phyloP scores from a whole-genome alignment of 2,329 filamentous ascomycete species.

The Ophiobolus disseminans region DNA sequence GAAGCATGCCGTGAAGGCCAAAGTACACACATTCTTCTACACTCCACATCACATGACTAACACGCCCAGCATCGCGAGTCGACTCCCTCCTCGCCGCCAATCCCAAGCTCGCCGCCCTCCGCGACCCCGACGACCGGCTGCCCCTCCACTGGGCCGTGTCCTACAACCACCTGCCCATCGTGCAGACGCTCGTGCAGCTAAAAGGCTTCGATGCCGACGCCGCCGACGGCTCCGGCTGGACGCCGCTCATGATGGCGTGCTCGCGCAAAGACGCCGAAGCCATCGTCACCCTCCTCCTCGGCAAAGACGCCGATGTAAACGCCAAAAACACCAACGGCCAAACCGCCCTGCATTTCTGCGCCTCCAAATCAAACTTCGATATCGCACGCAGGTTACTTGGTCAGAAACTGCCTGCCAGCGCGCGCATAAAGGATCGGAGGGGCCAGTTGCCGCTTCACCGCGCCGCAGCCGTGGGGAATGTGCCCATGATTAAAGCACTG shows the following conservation, averaged over 20 bases:
- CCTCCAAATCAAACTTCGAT: conserved; percentile 88
- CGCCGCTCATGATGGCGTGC: conserved; percentile 81
- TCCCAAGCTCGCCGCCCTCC: conserved; percentile 74
- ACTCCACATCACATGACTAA: conserved; percentile 67
- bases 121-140: conserved; percentile 86
- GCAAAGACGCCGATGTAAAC: conserved; percentile 74
- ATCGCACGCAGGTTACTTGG: conserved; percentile 78
- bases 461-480: conserved; percentile 85
- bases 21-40: conserved; percentile 60
- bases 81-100: conserved; percentile 81
- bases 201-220: conserved; percentile 84
- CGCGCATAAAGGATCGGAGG: conserved; percentile 81
- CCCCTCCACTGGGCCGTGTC: conserved; percentile 95
- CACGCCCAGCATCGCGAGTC: conserved; percentile 66
- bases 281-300: conserved; percentile 71
- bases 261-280: conserved; percentile 75
- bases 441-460: conserved; percentile 92
- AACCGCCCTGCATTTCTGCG: conserved; percentile 89
- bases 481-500: conserved; percentile 84
- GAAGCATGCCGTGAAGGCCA: conserved; percentile 85
- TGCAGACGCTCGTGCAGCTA: conserved; percentile 72
- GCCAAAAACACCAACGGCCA: conserved; percentile 74
- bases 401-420: conserved; percentile 69
- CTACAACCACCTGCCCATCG: conserved; percentile 78
- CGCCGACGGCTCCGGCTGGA: conserved; percentile 82